Conservation (phyloP, 495 filamentous ascomycete species). For the Choiromyces venosus region DNA sequence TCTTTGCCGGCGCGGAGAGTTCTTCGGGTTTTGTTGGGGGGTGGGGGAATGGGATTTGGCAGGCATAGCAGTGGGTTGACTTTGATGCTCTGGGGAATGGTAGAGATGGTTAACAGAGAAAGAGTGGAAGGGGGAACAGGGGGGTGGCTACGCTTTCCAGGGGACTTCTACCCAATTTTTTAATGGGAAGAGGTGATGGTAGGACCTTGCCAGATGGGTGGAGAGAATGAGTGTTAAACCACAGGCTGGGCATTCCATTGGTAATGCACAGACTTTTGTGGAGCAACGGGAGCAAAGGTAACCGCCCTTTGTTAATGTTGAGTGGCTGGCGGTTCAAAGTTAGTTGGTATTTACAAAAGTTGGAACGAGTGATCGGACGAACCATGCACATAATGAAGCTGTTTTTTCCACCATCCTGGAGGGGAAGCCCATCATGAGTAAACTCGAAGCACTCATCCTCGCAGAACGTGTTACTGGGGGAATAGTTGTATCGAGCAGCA, state of each 20-base stretch:
- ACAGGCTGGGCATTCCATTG: conserved; percentile 86
- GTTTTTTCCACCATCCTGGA: conserved; percentile 71
- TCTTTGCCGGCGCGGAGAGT: conserved; percentile 40
- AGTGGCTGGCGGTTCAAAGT: conserved; percentile 51
- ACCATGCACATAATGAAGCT: conserved; percentile 67
- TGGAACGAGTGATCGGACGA: conserved; percentile 18
- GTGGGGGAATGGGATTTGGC: conserved; percentile 52
- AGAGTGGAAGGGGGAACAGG: conserved; percentile 54
- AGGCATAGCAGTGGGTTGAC: conserved; percentile 47
- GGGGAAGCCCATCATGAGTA: conserved; percentile 99
- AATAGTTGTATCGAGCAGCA: conserved; percentile 82
- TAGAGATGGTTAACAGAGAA: conserved; percentile 48
- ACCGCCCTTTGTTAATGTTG: conserved; percentile 73
- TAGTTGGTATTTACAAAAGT: not conserved
- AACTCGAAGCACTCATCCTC: conserved; percentile 62
- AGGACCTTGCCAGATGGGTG: conserved; percentile 90
- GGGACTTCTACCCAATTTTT: conserved; percentile 84
- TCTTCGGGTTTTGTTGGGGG: conserved; percentile 43
- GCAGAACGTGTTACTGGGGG: conserved; percentile 71
- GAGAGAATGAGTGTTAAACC: conserved; percentile 88
- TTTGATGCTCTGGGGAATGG: conserved; percentile 27
- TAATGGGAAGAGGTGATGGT: conserved; percentile 92
- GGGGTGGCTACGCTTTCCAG: conserved; percentile 58
- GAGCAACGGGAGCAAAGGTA: conserved; percentile 87
- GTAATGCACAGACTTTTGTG: conserved; percentile 83